These are phyloP conservation scores for Yamadazyma jaroonii DNA, from an alignment of 1,139 yeast genomes.

Conservation along the genomic window DNA sequence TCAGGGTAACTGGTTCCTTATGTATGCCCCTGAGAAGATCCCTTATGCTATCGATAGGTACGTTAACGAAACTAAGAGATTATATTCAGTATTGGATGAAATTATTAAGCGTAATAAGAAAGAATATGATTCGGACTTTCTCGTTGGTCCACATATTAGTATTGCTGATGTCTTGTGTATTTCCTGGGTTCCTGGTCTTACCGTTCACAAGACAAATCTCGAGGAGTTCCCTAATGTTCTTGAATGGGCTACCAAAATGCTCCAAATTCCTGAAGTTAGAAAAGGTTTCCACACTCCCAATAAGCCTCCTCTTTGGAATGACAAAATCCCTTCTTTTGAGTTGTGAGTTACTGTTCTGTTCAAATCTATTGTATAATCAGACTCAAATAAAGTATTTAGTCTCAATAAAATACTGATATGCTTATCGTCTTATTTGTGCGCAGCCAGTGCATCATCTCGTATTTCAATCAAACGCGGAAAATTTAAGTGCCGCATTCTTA, in stretches of 20 bases:
- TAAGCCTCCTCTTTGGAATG: slow-evolving; percentile 5
- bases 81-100: slow-evolving; percentile 51
- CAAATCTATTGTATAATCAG: too few relatives aligned
- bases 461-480: too few relatives aligned
- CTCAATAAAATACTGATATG: too few relatives aligned
- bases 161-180: slow-evolving; percentile 50
- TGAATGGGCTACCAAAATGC: slow-evolving; percentile 42
- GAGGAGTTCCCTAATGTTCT: slow-evolving; percentile 41
- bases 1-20: slow-evolving; percentile 48
- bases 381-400: too few relatives aligned
- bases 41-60: slow-evolving; percentile 55
- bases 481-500: too few relatives aligned
- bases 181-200: slow-evolving; percentile 30
- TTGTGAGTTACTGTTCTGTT: too few relatives aligned
- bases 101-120: slow-evolving; percentile 29
- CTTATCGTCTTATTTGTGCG: too few relatives aligned
- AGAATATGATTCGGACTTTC: slow-evolving; percentile 40
- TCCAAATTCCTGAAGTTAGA: slow-evolving; percentile 34
- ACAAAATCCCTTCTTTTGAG: not conserved
- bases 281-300: slow-evolving; percentile 21
- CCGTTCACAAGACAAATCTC: slow-evolving; percentile 30
- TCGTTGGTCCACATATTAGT: slow-evolving; percentile 58
- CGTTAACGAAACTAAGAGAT: slow-evolving; percentile 47
- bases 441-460: too few relatives aligned
- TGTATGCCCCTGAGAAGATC: slow-evolving; percentile 44